Percentiles rank a stretch among this genome's conserved stretches.
Conservation (phyloP, 805 yeast genomes). For the Pichia eremophila region DNA sequence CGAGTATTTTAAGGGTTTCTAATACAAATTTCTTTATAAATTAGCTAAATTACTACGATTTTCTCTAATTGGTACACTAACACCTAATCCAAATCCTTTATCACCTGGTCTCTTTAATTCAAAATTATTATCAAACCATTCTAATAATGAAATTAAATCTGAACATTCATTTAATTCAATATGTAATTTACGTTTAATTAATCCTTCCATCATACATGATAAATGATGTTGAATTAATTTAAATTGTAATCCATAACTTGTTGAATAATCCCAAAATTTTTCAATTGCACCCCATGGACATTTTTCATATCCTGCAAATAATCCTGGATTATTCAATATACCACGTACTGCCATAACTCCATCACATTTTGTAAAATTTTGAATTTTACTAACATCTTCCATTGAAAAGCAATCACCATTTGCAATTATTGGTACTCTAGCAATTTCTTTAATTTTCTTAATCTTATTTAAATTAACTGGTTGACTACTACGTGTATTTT, state of each 20-base stretch:
- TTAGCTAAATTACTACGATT: constrained; percentile 6
- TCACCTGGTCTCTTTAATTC: constrained; percentile 60
- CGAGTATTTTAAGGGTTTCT: constrained; percentile 1
- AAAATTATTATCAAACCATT: constrained; percentile 74
- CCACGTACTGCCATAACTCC: constrained; percentile 98
- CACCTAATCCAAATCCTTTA: constrained; percentile 50
- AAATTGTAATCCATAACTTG: constrained; percentile 78
- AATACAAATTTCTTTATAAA: neutral
- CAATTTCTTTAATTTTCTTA: constrained; percentile 46
- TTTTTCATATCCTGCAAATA: constrained; percentile 61
- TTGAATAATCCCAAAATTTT: constrained; percentile 65
- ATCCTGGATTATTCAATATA: constrained; percentile 71
- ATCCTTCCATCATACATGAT: constrained; percentile 70
- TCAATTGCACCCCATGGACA: constrained; percentile 94
- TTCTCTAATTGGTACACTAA: constrained; percentile 18
- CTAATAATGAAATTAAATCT: constrained; percentile 55
- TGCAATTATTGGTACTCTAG: constrained; percentile 77
- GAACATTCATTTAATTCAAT: constrained; percentile 57
- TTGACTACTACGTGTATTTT: constrained; percentile 71
- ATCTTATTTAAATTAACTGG: constrained; percentile 85
- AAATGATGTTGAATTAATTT: constrained; percentile 81
- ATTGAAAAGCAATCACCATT: constrained; percentile 87
- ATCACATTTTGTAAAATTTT: constrained; percentile 61
- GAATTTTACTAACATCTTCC: constrained; percentile 56
- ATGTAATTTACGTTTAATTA: constrained; percentile 35